Conservation (phyloP, 805 yeast species). For the Torulaspora gathmanii region DNA sequence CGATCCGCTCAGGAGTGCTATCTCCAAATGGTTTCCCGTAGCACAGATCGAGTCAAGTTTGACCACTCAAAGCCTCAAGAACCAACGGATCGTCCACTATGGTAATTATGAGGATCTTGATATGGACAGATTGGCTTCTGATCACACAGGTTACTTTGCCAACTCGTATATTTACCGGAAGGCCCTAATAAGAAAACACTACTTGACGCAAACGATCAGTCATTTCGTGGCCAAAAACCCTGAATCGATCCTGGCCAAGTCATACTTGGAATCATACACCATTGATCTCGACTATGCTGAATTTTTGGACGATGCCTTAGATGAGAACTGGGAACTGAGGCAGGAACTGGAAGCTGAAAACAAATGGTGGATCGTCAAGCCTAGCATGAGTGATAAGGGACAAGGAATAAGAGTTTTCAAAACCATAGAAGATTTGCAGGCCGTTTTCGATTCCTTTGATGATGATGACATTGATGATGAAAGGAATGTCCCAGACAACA, state of each 20-base stretch:
- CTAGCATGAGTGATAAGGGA: constrained; percentile 95
- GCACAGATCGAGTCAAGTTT: constrained; percentile 32
- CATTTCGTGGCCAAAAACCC: constrained; percentile 74
- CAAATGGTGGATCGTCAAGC: constrained; percentile 84
- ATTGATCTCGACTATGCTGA: constrained; percentile 94
- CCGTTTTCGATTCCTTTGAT: constrained; percentile 79
- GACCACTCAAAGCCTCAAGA: constrained; percentile 1
- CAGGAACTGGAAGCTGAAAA: constrained; percentile 62
- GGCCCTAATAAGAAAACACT: constrained; percentile 87
- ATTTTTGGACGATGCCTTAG: constrained; percentile 87
- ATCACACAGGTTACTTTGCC: constrained; percentile 46
- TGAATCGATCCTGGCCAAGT: constrained; percentile 48
- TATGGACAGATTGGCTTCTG: constrained; percentile 51
- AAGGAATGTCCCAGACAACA: constrained; percentile 33
- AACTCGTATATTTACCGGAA: constrained; percentile 86
- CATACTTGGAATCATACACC: constrained; percentile 72
- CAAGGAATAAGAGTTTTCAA: constrained; percentile 87
- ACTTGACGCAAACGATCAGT: constrained; percentile 76
- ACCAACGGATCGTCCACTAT: constrained; percentile 52
- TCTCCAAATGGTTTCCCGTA: constrained; percentile 34
- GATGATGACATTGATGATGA: constrained; percentile 58
- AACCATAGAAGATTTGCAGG: constrained; percentile 74
- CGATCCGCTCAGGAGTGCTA: constrained; percentile 35
- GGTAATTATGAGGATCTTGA: constrained; percentile 89
- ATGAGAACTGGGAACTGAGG: constrained; percentile 84